These are phyloP conservation scores for Margaritispora aquatica DNA, from an alignment of 495 filamentous ascomycete species.

Conservation along the genomic window DNA sequence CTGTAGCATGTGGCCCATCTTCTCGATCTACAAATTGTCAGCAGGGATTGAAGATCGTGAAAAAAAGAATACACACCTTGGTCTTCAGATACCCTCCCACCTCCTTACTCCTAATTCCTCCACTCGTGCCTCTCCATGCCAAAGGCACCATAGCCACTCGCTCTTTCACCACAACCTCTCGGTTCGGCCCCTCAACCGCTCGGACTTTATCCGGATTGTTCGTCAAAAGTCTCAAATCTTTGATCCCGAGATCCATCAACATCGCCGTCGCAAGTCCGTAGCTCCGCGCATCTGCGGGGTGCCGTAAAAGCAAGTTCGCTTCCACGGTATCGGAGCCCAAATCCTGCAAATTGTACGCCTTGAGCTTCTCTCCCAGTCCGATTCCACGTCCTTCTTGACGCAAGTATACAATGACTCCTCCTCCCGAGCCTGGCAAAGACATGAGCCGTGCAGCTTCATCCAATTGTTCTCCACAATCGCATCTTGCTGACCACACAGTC, in stretches of 20 bases:
- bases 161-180: slow-evolving; percentile 83
- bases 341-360: slow-evolving; percentile 97
- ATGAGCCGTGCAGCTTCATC: slow-evolving; percentile 94
- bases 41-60: not conserved
- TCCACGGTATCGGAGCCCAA: slow-evolving; percentile 93
- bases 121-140: slow-evolving; percentile 76
- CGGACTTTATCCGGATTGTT: slow-evolving; percentile 98
- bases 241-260: slow-evolving; percentile 73
- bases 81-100: slow-evolving; percentile 89
- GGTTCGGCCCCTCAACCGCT: slow-evolving; percentile 84
- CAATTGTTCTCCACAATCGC: slow-evolving; percentile 95
- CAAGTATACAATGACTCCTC: slow-evolving; percentile 91
- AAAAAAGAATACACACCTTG: slow-evolving; percentile 56
- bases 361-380: slow-evolving; percentile 88
- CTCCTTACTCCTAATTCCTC: slow-evolving; percentile 78
- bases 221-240: slow-evolving; percentile 76
- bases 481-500: slow-evolving; percentile 94
- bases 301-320: slow-evolving; percentile 83
- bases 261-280: slow-evolving; percentile 96
- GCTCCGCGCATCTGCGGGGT: slow-evolving; percentile 89
- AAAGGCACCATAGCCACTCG: slow-evolving; percentile 91
- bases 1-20: slow-evolving; percentile 10
- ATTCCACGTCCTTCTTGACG: slow-evolving; percentile 96
- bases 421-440: slow-evolving; percentile 68
- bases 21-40: slow-evolving; percentile 6